Conservation (phyloP, 1,284 basidiomycete species). For the Phellopilus nigrolimitatus region DNA sequence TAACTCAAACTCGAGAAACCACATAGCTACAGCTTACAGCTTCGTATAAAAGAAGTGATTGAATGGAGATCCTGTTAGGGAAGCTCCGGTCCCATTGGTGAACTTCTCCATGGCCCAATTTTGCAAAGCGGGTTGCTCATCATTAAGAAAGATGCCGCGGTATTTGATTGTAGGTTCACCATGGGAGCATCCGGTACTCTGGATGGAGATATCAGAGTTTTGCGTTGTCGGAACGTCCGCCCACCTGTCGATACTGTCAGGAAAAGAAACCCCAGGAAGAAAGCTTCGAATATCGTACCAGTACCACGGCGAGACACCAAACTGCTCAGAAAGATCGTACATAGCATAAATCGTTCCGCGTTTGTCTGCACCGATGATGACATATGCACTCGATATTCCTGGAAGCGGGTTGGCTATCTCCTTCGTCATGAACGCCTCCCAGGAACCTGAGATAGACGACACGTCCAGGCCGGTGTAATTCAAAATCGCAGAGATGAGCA, state of each 20-base stretch:
- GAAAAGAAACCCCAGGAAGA: slow-evolving; percentile 6
- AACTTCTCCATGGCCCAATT: slow-evolving; percentile 55
- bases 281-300: slow-evolving; percentile 37
- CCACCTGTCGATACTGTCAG: slow-evolving; percentile 43
- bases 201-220: slow-evolving; percentile 46
- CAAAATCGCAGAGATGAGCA: slow-evolving; percentile 51
- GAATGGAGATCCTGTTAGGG: slow-evolving; percentile 49
- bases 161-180: slow-evolving; percentile 68
- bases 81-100: slow-evolving; percentile 55
- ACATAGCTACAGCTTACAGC: slow-evolving; percentile 36
- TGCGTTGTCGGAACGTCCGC: slow-evolving; percentile 59
- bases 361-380: slow-evolving; percentile 64
- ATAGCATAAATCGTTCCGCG: slow-evolving; percentile 63
- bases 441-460: slow-evolving; percentile 52
- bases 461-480: slow-evolving; percentile 50
- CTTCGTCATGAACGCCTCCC: slow-evolving; percentile 56
- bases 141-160: slow-evolving; percentile 62
- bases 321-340: slow-evolving; percentile 70
- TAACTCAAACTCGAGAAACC: background rate
- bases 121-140: slow-evolving; percentile 59
- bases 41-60: slow-evolving; percentile 62
- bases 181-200: slow-evolving; percentile 52
- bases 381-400: slow-evolving; percentile 54
- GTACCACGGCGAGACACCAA: slow-evolving; percentile 66
- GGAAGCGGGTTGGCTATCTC: slow-evolving; percentile 54